A percentile compares a stretch with the other conserved stretches of the same genome.
Evolutionary conservation across 2,329 filamentous ascomycete species (phyloP).

Genomic region (Canariomyces notabilis): DNA sequence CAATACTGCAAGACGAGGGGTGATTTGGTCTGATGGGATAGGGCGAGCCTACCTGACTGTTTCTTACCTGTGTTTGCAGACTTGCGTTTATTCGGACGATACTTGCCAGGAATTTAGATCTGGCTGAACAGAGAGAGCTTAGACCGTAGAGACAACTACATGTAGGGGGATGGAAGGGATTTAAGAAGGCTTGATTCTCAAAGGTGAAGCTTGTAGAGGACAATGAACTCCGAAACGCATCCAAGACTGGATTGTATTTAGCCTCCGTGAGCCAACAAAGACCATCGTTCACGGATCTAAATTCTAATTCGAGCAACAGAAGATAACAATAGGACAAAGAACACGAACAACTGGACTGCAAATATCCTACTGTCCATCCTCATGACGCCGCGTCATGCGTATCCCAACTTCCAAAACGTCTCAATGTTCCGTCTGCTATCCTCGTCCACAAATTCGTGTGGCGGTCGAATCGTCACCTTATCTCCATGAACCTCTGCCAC

Average conservation of each 20-base stretch:
- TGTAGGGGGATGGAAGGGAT: no score
- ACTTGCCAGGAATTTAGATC: neutral
- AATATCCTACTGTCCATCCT: neutral
- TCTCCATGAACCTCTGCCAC: constrained; percentile 49
- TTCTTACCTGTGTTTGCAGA: neutral
- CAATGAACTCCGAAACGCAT: neutral
- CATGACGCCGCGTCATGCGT: constrained; percentile 34
- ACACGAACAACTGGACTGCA: neutral
- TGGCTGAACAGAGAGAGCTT: no score
- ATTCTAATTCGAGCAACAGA: neutral
- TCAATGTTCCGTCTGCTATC: constrained; percentile 44
- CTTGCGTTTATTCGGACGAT: neutral
- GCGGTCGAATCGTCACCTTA: constrained; percentile 41
- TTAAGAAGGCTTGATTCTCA: no score
- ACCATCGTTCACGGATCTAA: neutral
- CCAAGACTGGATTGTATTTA: constrained; percentile 4
- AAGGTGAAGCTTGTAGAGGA: neutral
- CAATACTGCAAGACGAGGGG: neutral
- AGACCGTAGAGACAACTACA: no score
- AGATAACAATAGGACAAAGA: neutral
- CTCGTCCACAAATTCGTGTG: constrained; percentile 43
- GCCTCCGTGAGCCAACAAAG: constrained; percentile 2
- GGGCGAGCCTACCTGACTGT: neutral
- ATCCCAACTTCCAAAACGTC: constrained; percentile 43
- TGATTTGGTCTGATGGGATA: neutral